Evolutionary conservation across 2,329 filamentous ascomycete genomes (phyloP), one percentile per base, ranked within the genome.

Genomic region (Grosmannia huntii): DNA sequence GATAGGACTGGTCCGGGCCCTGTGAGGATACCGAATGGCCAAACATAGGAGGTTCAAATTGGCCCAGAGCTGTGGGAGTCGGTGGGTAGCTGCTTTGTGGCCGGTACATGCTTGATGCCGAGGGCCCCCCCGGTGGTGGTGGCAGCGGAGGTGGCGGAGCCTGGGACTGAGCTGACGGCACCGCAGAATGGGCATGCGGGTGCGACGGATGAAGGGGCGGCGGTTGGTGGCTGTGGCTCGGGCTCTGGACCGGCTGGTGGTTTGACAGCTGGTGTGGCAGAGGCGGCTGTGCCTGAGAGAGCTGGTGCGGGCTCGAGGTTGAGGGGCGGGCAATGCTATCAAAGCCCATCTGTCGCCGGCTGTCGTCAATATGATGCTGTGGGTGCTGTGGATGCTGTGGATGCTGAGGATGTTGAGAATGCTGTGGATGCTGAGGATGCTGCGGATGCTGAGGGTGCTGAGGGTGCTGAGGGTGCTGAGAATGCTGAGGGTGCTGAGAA

Each of bases 1-100:
- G 68, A 49, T 67, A 72, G 16, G 69, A 65, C 33, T 69, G 70
- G 36, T 75, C 74, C 57, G 76, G 75, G 7, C 70, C 62, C 25
- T 60, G 61, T 14, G 64, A 58, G 5, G 62, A 63, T 25, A 62
- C 59, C 31, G 65, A 57, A 10, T 65, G 59, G 14, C 57, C 60
- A 54, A 66, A 68, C 28, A 64, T 19, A 16, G 53, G 21, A 2
- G 53, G 38, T 12, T 56, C 54, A 12, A 33, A 56, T 5, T 36
- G 41, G 44, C 28, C 16, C 54, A 56, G 28, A 9, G 23, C 27
- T 5, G 41, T 33, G 19, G 54, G 46, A 2, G 46, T 50, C 1
- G 55, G 55, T 3, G 55, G 55, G 9, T 56, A 51, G 16, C 21
- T 46, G 16, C 21, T 46, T 2, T 31, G 46, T 10, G 31, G 44